Conservation (phyloP, 257 asterid genomes). For the Capsicum pubescens region DNA sequence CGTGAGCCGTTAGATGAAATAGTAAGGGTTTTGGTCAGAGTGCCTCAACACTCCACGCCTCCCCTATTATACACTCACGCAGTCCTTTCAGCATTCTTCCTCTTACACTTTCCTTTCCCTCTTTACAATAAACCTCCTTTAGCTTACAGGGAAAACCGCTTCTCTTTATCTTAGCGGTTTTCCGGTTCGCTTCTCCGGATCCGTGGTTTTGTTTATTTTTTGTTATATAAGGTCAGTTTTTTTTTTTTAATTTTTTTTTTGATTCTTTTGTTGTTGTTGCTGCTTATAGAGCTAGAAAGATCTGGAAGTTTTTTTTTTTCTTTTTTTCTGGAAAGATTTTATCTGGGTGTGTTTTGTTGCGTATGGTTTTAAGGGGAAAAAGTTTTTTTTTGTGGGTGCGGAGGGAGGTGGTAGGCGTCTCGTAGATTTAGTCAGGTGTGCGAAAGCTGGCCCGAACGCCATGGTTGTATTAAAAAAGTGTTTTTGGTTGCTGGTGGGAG, state of each 20-base stretch:
- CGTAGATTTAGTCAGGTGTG: too few relatives aligned
- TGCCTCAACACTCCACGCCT: constrained; percentile 51
- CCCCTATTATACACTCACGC: constrained; percentile 41
- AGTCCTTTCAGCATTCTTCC: not conserved
- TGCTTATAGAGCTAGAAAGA: not conserved
- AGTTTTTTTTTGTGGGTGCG: not conserved
- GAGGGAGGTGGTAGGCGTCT: too few relatives aligned
- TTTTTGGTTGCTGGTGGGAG: too few relatives aligned
- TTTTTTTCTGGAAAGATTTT: not conserved
- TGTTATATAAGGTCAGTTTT: not conserved
- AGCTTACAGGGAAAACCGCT: constrained; percentile 39
- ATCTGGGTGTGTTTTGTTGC: not conserved
- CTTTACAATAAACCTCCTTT: not conserved
- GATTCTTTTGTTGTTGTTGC: not conserved
- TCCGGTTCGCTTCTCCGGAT: not conserved
- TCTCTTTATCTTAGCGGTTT: constrained; percentile 40
- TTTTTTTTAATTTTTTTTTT: not conserved
- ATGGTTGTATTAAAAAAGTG: too few relatives aligned
- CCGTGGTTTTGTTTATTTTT: constrained; percentile 27
- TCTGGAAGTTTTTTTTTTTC: not conserved
- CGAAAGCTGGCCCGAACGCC: too few relatives aligned
- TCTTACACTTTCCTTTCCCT: constrained; percentile 2
- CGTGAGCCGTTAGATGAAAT: constrained; percentile 47
- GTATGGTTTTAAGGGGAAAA: not conserved
- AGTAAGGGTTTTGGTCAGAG: constrained; percentile 54